Conservation (phyloP, 768 basidiomycete genomes). For the Aureoboletus auriporus region DNA sequence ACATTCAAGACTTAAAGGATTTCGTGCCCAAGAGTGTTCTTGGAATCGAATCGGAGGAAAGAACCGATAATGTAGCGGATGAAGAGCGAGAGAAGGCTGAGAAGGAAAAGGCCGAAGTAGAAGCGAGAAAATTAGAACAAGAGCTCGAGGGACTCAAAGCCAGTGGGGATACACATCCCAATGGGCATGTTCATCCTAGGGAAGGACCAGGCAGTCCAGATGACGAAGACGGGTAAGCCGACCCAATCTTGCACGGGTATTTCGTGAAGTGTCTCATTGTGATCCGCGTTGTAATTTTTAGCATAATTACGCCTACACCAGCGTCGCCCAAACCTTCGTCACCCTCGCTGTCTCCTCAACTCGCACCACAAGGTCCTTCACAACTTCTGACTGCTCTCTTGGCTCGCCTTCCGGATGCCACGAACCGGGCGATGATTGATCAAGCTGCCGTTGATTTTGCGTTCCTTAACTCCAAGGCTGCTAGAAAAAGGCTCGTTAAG, state of each 20-base stretch:
- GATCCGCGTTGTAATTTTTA: slow-evolving; percentile 27
- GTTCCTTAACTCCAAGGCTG: slow-evolving; percentile 94
- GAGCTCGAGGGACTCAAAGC: slow-evolving; percentile 63
- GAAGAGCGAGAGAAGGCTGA: slow-evolving; percentile 49
- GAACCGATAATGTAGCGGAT: slow-evolving; percentile 38
- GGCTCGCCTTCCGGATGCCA: slow-evolving; percentile 90
- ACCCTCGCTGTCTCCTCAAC: slow-evolving; percentile 61
- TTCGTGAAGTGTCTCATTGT: slow-evolving; percentile 34
- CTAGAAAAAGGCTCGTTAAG: slow-evolving; percentile 86
- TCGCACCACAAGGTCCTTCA: slow-evolving; percentile 86
- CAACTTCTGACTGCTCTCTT: slow-evolving; percentile 90
- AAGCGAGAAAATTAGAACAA: slow-evolving; percentile 71
- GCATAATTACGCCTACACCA: slow-evolving; percentile 58
- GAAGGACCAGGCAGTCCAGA: slow-evolving; percentile 19
- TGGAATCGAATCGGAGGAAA: slow-evolving; percentile 51
- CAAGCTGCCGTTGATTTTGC: slow-evolving; percentile 95
- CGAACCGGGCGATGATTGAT: slow-evolving; percentile 84
- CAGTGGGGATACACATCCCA: slow-evolving; percentile 26
- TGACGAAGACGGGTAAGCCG: slow-evolving; percentile 28
- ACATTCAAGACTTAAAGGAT: slow-evolving; percentile 85
- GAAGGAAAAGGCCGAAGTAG: slow-evolving; percentile 55
- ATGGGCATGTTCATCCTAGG: slow-evolving; percentile 14
- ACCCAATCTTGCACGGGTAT: neutral
- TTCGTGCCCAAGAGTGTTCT: slow-evolving; percentile 87
- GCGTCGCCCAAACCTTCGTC: slow-evolving; percentile 60